Base-by-base conservation (phyloP, 1,284 basidiomycete species). In the Cryptococcus sp. region DNA sequence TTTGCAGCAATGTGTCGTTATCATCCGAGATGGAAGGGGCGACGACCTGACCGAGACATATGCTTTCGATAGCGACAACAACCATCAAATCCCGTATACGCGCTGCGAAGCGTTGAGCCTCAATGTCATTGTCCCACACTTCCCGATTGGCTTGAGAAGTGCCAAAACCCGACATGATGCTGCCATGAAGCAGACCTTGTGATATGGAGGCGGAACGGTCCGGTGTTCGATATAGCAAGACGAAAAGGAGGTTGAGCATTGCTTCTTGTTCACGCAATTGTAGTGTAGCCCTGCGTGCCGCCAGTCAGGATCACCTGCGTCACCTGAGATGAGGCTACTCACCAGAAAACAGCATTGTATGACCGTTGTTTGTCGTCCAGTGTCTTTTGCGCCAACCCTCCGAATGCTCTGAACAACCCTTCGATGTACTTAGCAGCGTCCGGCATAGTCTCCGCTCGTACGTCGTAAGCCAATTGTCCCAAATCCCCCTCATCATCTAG, bases 171-270 rank as follows among this genome's bases (percentile, higher is more conserved):
- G 72, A 74, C 63, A 69, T 61, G 22, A 75, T 56, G 7, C 64
- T 55, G 19, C 72, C 73, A 17, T 63, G 61, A 52, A 75, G 50
- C 1, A 76, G 65, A 10, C 67, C 73, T 54, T 74, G 67, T 23
- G 73, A 71, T 7, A 73, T 69, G 17, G 59, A 51, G 3, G 71
- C 68, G 5, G 68, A 61, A 5, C 73, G 64, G 13, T 66, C 59
- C 10, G 72, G 65, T 26, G 57, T 67, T 46, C 70, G 65, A 46
- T 68, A 73, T 13, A 76, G 65, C 8, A 68, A 52, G 39, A 68
- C 61, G 58, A 76, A 75, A 25, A 76, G 65, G 23, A 76, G 65
- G 43, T 72, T 68, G 34, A 76, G 66, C 16, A 72, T 49, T 13
- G 61, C 57, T 39, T 68, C 68, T 62, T 76, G 74, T 15, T 69